A percentile compares a stretch with the other conserved stretches of the same genome.
Conservation (phyloP, 345 rosid genomes). For the Clausena lansium region DNA sequence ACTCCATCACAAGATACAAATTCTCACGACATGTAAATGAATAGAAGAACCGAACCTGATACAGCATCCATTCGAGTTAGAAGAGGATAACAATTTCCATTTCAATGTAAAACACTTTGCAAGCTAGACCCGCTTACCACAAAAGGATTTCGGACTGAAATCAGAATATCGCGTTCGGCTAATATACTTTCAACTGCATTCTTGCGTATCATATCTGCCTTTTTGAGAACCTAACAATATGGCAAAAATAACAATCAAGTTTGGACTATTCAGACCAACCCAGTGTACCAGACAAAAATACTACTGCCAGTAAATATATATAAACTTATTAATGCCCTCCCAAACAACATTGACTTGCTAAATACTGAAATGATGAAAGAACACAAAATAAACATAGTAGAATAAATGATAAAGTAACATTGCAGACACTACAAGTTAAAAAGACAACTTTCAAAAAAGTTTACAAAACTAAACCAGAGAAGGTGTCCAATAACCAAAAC, state of each 20-base stretch:
- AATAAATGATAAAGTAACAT: background rate
- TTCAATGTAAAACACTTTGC: conserved; percentile 22
- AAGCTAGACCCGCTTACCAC: conserved; percentile 85
- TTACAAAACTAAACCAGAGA: background rate
- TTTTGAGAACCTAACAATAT: conserved; percentile 80
- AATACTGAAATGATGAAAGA: background rate
- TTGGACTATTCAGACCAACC: background rate
- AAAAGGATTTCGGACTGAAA: conserved; percentile 98
- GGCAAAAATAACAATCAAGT: conserved; percentile 20
- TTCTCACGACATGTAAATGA: conserved; percentile 99
- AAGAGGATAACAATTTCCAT: conserved; percentile 20
- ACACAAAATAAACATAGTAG: background rate
- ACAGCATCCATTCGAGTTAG: conserved; percentile 32
- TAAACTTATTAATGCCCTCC: background rate
- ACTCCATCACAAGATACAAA: conserved; percentile 99
- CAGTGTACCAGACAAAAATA: background rate
- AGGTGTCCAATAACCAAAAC: background rate
- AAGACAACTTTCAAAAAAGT: background rate
- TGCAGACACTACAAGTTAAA: background rate
- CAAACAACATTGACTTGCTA: background rate
- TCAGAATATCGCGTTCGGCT: conserved; percentile 99
- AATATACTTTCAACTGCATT: conserved; percentile 99
- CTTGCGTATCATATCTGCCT: conserved; percentile 99
- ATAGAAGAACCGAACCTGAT: conserved; percentile 98
- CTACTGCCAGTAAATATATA: background rate